These are phyloP conservation scores for Dimocarpus longan DNA, from an alignment of 345 rosid species.

Conservation along the genomic window DNA sequence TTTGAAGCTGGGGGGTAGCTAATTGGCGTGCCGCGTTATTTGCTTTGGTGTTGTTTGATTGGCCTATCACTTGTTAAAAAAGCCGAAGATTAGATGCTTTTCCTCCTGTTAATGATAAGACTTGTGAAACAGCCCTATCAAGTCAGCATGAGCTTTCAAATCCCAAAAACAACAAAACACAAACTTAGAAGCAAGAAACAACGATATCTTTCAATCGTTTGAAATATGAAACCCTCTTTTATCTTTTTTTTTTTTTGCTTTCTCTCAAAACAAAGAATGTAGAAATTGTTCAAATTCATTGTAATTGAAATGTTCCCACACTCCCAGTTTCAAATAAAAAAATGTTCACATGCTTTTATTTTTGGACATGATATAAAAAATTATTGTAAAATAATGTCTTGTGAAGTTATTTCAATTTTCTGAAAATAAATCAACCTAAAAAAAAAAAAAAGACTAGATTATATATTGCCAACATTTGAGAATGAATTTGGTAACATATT, in stretches of 20 bases:
- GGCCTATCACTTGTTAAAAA: background rate
- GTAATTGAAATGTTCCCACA: background rate
- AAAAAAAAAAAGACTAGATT: too few species aligned
- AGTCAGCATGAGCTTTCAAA: background rate
- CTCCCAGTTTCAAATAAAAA: too few species aligned
- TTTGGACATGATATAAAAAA: too few species aligned
- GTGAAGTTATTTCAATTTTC: too few species aligned
- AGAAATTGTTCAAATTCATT: background rate
- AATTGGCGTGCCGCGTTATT: background rate
- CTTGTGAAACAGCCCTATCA: constrained; percentile 3
- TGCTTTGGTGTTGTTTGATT: background rate
- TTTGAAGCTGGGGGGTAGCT: background rate
- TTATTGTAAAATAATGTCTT: too few species aligned
- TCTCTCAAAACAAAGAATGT: too few species aligned
- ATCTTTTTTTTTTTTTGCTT: background rate
- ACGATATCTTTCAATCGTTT: background rate
- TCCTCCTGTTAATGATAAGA: constrained; percentile 17
- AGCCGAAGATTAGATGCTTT: constrained; percentile 20
- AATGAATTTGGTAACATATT: too few species aligned
- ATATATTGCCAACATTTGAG: too few species aligned
- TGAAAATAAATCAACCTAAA: too few species aligned
- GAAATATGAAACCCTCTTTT: background rate
- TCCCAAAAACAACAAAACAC: background rate
- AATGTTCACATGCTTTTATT: too few species aligned
- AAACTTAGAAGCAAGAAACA: background rate